Evolutionary conservation across 129 eudicot species (phyloP), one percentile per base, ranked within the genome.

Genomic region (Artemisia argyi): DNA sequence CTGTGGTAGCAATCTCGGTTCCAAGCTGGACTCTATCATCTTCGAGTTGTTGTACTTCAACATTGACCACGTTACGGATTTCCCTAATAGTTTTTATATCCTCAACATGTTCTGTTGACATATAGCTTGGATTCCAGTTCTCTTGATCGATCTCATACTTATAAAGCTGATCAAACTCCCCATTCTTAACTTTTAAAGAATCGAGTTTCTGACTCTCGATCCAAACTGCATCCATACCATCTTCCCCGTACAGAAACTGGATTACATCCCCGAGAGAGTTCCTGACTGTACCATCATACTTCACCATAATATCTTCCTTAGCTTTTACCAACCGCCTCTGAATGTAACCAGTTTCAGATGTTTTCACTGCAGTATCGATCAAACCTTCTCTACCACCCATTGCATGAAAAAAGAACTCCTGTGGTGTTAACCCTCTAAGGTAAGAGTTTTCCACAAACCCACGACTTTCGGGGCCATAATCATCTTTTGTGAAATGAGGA

Each of bases 361-460:
- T 93, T 81, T 93, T 93, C 73, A 93, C 98, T 0, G 98, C 98
- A 1, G 98, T 93, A 78, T 93, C 98, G 13, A 93, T 93, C 70
- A 93, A 69, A 81, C 97, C 97, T 93, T 93, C 98, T 73, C 98
- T 78, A 84, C 98, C 97, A 76, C 98, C 98, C 98, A 93, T 93
- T 9, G 98, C 98, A 56, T 93, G 98, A 71, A 93, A 93, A 75
- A 93, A 93, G 87, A 93, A 93, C 65, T 93, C 98, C 69, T 93
- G 98, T 13, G 98, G 98, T 26, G 97, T 90, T 77, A 93, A 72
- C 17, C 98, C 98, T 70, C 98, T 77, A 17, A 94, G 81, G 75
- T 94, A 94, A 11, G 98, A 94, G 71, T 94, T 94, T 81, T 90
- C 97, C 74, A 94, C 97, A 76, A 93, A 93, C 7, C 98, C 98